Evolutionary conservation across 2,329 filamentous ascomycete genomes (phyloP).

Genomic region (Colletotrichum nymphaeae): DNA sequence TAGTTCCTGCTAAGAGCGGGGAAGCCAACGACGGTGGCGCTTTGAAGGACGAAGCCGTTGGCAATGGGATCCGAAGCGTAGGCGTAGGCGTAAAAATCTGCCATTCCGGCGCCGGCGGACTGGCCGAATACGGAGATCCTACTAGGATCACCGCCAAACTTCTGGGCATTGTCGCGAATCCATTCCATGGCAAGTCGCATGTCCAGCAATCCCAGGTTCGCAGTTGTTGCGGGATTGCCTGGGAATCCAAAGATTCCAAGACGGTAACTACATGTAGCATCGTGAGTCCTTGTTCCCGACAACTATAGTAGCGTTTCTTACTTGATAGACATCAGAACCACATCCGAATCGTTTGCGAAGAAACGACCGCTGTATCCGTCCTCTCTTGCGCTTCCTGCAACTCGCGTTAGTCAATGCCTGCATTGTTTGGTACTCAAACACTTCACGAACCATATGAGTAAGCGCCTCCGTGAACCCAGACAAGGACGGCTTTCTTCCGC

Average conservation of each 20-base stretch:
- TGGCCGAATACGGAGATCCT: conserved; percentile 43
- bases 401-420: neutral
- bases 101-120: conserved; percentile 42
- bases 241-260: conserved; percentile 56
- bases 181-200: conserved; percentile 37
- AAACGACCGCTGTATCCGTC: conserved; percentile 48
- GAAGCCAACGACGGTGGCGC: too few species aligned
- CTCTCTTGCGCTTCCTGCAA: conserved; percentile 4
- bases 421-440: neutral
- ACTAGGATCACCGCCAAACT: conserved; percentile 35
- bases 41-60: too few species aligned
- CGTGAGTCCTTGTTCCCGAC: neutral
- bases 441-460: conserved; percentile 44
- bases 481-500: conserved; percentile 52
- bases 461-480: conserved; percentile 57
- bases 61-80: conserved; percentile 43
- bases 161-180: conserved; percentile 35
- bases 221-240: conserved; percentile 27
- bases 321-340: conserved; percentile 59
- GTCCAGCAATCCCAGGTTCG: conserved; percentile 36
- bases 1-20: too few species aligned
- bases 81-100: conserved; percentile 61
- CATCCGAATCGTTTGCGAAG: conserved; percentile 54
- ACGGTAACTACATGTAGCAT: conserved; percentile 46
- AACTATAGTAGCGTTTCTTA: neutral